These are phyloP conservation scores for Lecanosticta acicola DNA, from an alignment of 2,329 filamentous ascomycete species.

Conservation along the genomic window DNA sequence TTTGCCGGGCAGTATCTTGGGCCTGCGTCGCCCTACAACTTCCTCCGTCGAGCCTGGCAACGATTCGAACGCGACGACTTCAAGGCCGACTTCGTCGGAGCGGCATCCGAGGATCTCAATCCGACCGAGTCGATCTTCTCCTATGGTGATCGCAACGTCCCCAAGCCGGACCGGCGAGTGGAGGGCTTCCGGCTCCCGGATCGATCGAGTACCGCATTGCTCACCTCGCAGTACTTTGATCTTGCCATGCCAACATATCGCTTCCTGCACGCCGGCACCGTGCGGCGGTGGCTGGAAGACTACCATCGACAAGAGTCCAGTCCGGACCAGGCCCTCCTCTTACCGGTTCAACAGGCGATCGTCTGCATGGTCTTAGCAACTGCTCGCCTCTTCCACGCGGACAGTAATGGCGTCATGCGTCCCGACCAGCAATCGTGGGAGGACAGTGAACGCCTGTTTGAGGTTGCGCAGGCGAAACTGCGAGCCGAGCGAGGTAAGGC, in stretches of 20 bases:
- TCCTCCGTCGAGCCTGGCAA: constrained; percentile 48
- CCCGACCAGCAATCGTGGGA: constrained; percentile 18
- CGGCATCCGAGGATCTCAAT: constrained; percentile 24
- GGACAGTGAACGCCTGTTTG: constrained; percentile 28
- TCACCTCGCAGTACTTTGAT: constrained; percentile 41
- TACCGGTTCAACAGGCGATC: constrained; percentile 41
- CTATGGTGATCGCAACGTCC: constrained; percentile 47
- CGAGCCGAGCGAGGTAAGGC: constrained; percentile 23
- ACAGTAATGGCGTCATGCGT: constrained; percentile 15
- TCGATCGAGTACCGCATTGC: constrained; percentile 24
- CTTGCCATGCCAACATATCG: constrained; percentile 41
- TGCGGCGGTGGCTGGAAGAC: constrained; percentile 42
- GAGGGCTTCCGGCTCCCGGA: constrained; percentile 41
- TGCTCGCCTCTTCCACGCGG: constrained; percentile 28
- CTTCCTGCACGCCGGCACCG: constrained; percentile 41
- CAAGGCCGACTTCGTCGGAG: not conserved
- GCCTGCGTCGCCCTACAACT: constrained; percentile 30
- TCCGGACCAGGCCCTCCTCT: constrained; percentile 31
- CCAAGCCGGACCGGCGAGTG: constrained; percentile 36
- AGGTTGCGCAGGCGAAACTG: constrained; percentile 22
- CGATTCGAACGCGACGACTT: constrained; percentile 37
- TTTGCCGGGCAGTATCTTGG: constrained; percentile 25
- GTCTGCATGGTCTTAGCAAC: constrained; percentile 52
- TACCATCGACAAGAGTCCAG: constrained; percentile 40
- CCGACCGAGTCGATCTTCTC: constrained; percentile 45